Evolutionary conservation across 306 rosid species (phyloP), one percentile per base, ranked within the genome.

Genomic region (Cucurbita pepo): DNA sequence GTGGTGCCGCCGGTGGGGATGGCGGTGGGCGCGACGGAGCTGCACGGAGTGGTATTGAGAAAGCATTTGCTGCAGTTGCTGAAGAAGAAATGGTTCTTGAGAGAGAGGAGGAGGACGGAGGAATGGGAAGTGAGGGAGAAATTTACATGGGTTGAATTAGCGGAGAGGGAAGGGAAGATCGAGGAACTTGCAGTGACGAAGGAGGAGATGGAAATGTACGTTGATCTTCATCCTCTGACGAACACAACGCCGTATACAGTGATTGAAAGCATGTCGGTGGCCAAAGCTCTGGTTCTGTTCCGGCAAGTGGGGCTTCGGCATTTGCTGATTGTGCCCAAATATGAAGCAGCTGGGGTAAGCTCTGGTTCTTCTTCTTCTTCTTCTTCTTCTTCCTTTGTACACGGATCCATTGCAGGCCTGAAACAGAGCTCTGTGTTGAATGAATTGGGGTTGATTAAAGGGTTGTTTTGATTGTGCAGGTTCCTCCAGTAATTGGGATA

Each of bases 41-140:
- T 90, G 40, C 96, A 92, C 77, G 97, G 97, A 53, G 56, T 92
- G 65, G 80, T 92, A 63, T 84, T 92, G 79, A 85, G 97, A 80
- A 88, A 91, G 64, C 97, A 92, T 83, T 89, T 92, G 40, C 61
- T 89, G 51, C 87, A 85, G 65, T 92, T 78, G 61, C 79, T 92
- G 78, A 88, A 86, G 79, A 92, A 90, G 79, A 90, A 85, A 60
- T 92, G 96, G 95, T 92, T 92, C 84, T 60, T 83, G 60, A 86
- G 69, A 44, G 96, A 92, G 83, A 82, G 73, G 67, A 79, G 89
- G 79, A 89, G 84, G 79, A 92, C 92, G 51, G 95, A 85, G 82
- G 95, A 90, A 21, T 90, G 92, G 95, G 95, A 92, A 81, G 97
- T 81, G 79, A 90, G 85, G 82, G 92, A 88, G 79, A 92, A 85